Percentiles rank a stretch among this genome's conserved stretches.
These are phyloP conservation scores for Claviceps fusiformis DNA, from an alignment of 2,329 filamentous ascomycete genomes.

Conservation along the genomic window DNA sequence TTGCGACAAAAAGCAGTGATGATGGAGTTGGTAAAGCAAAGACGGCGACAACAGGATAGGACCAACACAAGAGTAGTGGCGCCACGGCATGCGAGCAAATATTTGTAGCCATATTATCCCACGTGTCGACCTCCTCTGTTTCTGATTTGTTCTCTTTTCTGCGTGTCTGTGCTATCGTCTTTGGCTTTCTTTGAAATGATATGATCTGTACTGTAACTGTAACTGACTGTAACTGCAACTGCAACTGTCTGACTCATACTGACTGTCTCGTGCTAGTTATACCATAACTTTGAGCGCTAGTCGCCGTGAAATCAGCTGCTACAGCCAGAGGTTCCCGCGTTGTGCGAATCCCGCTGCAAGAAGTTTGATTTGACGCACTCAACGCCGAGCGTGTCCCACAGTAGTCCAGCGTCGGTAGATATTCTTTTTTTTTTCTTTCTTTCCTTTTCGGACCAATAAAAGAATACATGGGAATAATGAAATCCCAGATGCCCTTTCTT, in stretches of 20 bases:
- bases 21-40: not conserved
- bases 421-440: constrained; percentile 12
- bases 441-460: constrained; percentile 13
- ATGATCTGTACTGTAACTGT: constrained; percentile 12
- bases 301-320: constrained; percentile 39
- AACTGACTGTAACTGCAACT: constrained; percentile 16
- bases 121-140: constrained; percentile 25
- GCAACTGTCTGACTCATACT: constrained; percentile 15
- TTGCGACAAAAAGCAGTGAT: not conserved
- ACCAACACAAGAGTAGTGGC: constrained; percentile 23
- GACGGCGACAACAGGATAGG: not conserved
- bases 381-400: constrained; percentile 26
- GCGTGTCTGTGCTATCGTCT: constrained; percentile 56
- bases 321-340: constrained; percentile 30
- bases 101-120: constrained; percentile 14
- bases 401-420: constrained; percentile 17
- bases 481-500: not conserved
- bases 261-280: constrained; percentile 46
- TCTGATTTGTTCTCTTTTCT: constrained; percentile 12
- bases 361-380: constrained; percentile 3
- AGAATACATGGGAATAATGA: constrained; percentile 1
- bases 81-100: constrained; percentile 9
- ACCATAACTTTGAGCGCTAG: constrained; percentile 50
- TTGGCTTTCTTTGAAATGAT: constrained; percentile 22
- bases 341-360: constrained; percentile 22